Evolutionary conservation across 805 yeast species (phyloP).

Genomic region (Blastobotrys muscicola): DNA sequence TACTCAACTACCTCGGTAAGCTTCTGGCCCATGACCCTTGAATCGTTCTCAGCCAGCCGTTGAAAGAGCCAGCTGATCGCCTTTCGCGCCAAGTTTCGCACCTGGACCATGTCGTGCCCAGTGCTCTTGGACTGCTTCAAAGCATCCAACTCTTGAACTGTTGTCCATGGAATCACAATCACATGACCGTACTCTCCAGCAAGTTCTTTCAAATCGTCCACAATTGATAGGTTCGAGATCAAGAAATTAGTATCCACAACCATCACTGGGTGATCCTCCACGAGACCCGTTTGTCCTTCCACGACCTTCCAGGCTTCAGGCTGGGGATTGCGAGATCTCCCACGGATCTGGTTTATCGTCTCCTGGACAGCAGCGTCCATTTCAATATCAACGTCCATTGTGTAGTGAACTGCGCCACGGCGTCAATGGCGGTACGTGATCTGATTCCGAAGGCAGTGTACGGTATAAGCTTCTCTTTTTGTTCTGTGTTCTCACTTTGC

Average conservation of each 20-base stretch:
- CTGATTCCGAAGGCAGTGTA: too few relatives aligned
- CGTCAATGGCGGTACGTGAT: too few relatives aligned
- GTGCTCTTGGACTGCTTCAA: constrained; percentile 41
- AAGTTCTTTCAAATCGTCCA: constrained; percentile 42
- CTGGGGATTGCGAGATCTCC: too few relatives aligned
- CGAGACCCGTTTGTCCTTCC: neutral
- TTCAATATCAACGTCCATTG: neutral
- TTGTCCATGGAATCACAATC: constrained; percentile 62
- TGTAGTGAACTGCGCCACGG: too few relatives aligned
- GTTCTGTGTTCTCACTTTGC: too few relatives aligned
- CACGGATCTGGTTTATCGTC: too few relatives aligned
- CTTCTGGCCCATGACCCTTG: constrained; percentile 57
- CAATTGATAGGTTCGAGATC: constrained; percentile 51
- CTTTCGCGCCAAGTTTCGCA: constrained; percentile 53
- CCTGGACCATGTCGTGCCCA: constrained; percentile 21
- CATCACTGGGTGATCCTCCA: constrained; percentile 31
- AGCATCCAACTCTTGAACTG: constrained; percentile 74
- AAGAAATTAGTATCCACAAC: constrained; percentile 81
- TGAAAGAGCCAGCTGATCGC: constrained; percentile 74
- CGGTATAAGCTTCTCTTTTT: too few relatives aligned
- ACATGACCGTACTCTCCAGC: constrained; percentile 35
- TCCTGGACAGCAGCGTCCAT: neutral
- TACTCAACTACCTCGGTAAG: constrained; percentile 42
- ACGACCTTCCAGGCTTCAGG: too few relatives aligned
- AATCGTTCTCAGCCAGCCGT: constrained; percentile 42